These are phyloP conservation scores for Calonectria fujianensis DNA, from an alignment of 2,329 filamentous ascomycete species.

Conservation along the genomic window DNA sequence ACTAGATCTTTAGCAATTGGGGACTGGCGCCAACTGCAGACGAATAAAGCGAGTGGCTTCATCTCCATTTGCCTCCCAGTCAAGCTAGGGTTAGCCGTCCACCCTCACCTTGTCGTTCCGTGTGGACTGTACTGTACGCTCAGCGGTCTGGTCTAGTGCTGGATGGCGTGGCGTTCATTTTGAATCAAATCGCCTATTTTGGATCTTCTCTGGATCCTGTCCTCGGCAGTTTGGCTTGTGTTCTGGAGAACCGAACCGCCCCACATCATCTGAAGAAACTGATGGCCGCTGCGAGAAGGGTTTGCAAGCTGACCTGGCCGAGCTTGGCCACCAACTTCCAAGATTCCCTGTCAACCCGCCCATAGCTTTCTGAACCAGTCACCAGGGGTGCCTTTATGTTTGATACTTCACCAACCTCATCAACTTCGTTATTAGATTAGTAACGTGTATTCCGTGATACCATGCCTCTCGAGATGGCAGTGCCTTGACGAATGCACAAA, in stretches of 20 bases:
- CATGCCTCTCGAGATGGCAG: neutral
- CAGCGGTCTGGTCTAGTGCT: slow-evolving; percentile 10
- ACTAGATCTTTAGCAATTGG: slow-evolving; percentile 25
- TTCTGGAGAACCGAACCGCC: slow-evolving; percentile 10
- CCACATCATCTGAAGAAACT: slow-evolving; percentile 13
- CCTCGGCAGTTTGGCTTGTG: slow-evolving; percentile 4
- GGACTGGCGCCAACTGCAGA: slow-evolving; percentile 9
- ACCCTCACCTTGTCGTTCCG: slow-evolving; percentile 3
- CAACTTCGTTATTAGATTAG: neutral
- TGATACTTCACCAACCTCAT: neutral
- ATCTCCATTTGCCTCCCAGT: slow-evolving; percentile 15
- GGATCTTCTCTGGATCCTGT: slow-evolving; percentile 8
- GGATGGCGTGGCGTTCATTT: slow-evolving; percentile 10
- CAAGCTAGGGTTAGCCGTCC: neutral
- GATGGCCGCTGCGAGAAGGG: slow-evolving; percentile 5
- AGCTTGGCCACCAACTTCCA: neutral
- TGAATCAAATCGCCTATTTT: neutral
- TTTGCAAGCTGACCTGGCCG: neutral
- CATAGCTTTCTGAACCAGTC: neutral
- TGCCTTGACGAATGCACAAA: neutral
- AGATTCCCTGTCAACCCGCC: neutral
- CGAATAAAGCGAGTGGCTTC: slow-evolving; percentile 17
- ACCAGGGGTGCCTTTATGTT: neutral
- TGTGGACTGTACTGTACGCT: neutral
- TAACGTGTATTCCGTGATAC: neutral